Base-by-base conservation (phyloP, 2,329 filamentous ascomycete species). In the Penicillium polonicum region DNA sequence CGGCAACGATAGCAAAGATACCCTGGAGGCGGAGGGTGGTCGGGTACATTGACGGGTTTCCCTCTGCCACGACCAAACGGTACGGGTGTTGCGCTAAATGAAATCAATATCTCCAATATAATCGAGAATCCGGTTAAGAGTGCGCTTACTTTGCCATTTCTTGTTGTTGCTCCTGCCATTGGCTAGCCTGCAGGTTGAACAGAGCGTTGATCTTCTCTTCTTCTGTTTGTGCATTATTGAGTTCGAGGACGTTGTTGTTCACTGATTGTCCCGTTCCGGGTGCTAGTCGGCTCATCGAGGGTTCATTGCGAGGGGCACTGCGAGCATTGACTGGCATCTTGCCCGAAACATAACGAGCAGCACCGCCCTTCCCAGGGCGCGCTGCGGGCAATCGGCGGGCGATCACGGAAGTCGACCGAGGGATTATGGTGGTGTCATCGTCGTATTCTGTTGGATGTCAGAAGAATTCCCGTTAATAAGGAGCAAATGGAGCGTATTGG, bases 1-100 rank as follows among this genome's bases (percentile, higher is more conserved):
- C 92, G 90, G 76, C 94, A 99, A 49, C 94, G 88, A 73, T 97
- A 96, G 78, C 94, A 99, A 60, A 97, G 88, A 75, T 99, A 99
- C 52, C 92, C 92, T 52, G 90, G 89, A 1, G 94, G 94, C 2
- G 94, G 92, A 45, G 94, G 91, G 70, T 96, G 92, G 67, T 96
- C 92, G 4, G 94, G 94, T 29, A 96, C 89, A 71, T 94, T 94
- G 48, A 72, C 59, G 43, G 71, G 69, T 61, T 75, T 75, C 35
- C 65, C 70, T 62, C 74, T 70, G 19, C 71, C 69, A 52, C 75
- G 70, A 31, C 72, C 70, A 57, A 76, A 74, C 5, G 76, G 76
- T 59, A 79, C 75, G 43, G 77, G 75, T 17, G 75, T 77, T 42
- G 77, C 77, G 68, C 78, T 78, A 57, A 25, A 74, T 70, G 60